Percentiles rank a stretch among this genome's conserved stretches.
These are phyloP conservation scores for Geranium brycei DNA, from an alignment of 345 rosid genomes.

Conservation along the genomic window DNA sequence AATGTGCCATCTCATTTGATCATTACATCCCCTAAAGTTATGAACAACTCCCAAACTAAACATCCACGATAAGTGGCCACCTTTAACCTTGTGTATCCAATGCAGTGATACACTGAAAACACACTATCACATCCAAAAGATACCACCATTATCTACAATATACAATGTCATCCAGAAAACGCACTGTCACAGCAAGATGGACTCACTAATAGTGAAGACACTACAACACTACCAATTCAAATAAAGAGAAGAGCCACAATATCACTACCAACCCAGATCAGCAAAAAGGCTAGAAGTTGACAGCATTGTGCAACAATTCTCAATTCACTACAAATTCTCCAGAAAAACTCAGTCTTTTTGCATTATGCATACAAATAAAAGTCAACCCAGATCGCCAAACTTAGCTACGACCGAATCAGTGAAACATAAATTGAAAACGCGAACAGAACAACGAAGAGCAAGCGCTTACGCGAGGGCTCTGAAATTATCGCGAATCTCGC, in stretches of 20 bases:
- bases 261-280: not conserved
- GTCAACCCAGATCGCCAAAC: not conserved
- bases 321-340: no score
- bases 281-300: not conserved
- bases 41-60: not conserved
- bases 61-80: not conserved
- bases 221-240: not conserved
- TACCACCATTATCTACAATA: not conserved
- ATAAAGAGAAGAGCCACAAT: not conserved
- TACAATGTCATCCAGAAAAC: no score
- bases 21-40: no score
- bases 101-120: not conserved
- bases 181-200: no score
- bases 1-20: no score
- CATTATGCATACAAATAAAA: not conserved
- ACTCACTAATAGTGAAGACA: not conserved
- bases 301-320: not conserved
- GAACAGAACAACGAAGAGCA: not conserved
- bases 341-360: not conserved
- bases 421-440: not conserved
- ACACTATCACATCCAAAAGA: not conserved
- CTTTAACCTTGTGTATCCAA: not conserved
- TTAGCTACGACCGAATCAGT: not conserved
- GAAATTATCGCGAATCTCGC: conserved; percentile 80
- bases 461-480: conserved; percentile 72